Evolutionary conservation across 768 basidiomycete genomes (phyloP), one percentile per base, ranked within the genome.

Genomic region (Pleurotus ostreatus): DNA sequence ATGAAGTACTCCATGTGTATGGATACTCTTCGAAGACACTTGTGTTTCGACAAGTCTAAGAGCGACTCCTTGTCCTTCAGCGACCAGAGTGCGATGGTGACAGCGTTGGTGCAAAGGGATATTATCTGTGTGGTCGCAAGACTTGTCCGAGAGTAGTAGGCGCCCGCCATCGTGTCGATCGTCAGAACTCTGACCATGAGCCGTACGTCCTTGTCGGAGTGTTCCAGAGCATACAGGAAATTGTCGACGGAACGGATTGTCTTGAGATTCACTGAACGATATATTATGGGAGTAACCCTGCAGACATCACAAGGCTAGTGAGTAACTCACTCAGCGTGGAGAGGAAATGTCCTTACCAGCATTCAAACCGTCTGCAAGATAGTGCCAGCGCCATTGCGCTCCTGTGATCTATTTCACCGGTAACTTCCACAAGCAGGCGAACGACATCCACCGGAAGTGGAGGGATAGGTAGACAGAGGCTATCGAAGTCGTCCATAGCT

Each of bases 71-170:
- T 30, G 26, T 34, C 48, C 37, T 49, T 49, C 30, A 49, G 37
- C 48, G 48, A 49, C 48, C 48, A 49, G 20, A 49, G 26, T 38
- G 48, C 48, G n/a, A 49, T 38, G 48, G 25, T 49, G 30, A 49
- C 26, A 34, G 30, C 48, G 15, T 34, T 34, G 4, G 26, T 49
- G 26, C 48, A 49, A n/a, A 26, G 26, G 26, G 48, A 49, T 26
- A 49, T 49, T 12, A 49, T 49, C 4, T 34, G 12, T 6, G 37
- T 49, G 15, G 48, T 30, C 13, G 48, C 25, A 16, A 16, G n/a
- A 20, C 25, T 23, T 4, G 48, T 26, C 20, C 15, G 22, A 15
- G 48, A 25, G 16, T 15, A 49, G 16, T 34, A 26, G 12, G 20
- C n/a, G 15, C 48, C 48, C n/a, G 48, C 25, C 22, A 49, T 23